phyloP scores from a whole-genome alignment of 257 asterid genomes.

The Ocimum tenuiflorum region DNA sequence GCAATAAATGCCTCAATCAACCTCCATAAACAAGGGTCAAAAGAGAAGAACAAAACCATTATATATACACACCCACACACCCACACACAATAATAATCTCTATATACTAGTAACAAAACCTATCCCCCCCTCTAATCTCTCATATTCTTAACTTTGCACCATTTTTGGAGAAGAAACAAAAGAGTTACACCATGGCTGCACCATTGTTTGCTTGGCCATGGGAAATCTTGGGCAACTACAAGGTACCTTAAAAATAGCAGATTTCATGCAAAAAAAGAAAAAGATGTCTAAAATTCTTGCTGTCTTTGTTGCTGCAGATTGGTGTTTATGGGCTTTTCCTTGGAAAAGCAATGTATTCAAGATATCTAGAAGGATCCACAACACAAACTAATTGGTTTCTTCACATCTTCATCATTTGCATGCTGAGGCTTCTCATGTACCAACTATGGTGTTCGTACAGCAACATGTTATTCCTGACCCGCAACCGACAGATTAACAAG shows the following conservation, averaged over 20 bases:
- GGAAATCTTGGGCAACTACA: slow-evolving; percentile 53
- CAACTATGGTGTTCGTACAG: slow-evolving; percentile 52
- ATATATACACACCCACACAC: not conserved
- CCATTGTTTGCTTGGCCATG: slow-evolving; percentile 72
- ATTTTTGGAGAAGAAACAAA: not conserved
- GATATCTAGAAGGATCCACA: slow-evolving; percentile 32
- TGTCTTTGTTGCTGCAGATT: slow-evolving; percentile 32
- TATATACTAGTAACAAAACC: not conserved
- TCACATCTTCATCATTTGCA: slow-evolving; percentile 49
- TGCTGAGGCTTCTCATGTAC: slow-evolving; percentile 42
- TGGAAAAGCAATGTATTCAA: slow-evolving; percentile 44
- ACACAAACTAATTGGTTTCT: slow-evolving; percentile 40
- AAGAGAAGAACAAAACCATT: not conserved
- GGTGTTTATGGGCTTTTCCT: slow-evolving; percentile 54
- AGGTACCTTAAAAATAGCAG: slow-evolving; percentile 33
- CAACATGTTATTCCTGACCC: slow-evolving; percentile 62
- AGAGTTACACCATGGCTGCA: slow-evolving; percentile 37
- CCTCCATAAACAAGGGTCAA: not conserved
- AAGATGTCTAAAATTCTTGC: not conserved
- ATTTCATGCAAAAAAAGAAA: not conserved
- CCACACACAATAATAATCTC: no score
- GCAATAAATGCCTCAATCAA: slow-evolving; percentile 8
- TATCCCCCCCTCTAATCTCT: no score
- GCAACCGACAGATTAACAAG: slow-evolving; percentile 58
- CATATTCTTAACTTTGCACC: not conserved